phyloP scores from a whole-genome alignment of 75 land plant species.

The Chamaecyparis obtusa region DNA sequence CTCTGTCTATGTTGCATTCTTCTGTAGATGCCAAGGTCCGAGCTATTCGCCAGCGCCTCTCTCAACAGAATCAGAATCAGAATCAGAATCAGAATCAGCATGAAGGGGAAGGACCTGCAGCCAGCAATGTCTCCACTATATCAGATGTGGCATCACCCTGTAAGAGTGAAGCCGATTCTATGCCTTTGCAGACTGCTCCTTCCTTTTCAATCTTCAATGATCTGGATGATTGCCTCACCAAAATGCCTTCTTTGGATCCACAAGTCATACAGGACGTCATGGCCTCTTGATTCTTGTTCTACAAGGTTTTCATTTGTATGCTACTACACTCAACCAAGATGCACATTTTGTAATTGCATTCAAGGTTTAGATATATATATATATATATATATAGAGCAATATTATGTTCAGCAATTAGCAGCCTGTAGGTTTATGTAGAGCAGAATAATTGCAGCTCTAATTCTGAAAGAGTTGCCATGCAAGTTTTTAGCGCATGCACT shows the following conservation, averaged over 20 bases:
- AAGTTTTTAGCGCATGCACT: no score
- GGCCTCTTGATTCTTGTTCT: not conserved
- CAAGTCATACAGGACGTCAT: conserved; percentile 4
- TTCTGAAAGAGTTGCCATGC: no score
- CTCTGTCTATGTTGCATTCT: not conserved
- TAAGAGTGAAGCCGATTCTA: not conserved
- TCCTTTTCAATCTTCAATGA: conserved; percentile 9
- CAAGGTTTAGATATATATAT: no score
- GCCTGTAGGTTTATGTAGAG: no score
- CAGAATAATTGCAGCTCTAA: no score
- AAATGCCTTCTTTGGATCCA: conserved; percentile 13
- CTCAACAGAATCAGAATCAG: not conserved
- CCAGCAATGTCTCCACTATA: not conserved
- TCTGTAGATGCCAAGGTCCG: conserved; percentile 12
- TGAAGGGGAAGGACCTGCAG: not conserved
- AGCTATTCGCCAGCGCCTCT: not conserved
- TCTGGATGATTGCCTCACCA: conserved; percentile 6
- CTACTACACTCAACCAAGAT: no score
- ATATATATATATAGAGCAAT: no score
- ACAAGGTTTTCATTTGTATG: not conserved
- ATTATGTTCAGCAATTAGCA: no score
- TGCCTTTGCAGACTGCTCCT: not conserved
- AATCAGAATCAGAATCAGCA: not conserved
- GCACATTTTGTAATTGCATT: no score
- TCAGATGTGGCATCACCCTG: not conserved